These are phyloP conservation scores for Hypoxylon crocopeplum DNA, from an alignment of 495 filamentous ascomycete species.

Conservation along the genomic window DNA sequence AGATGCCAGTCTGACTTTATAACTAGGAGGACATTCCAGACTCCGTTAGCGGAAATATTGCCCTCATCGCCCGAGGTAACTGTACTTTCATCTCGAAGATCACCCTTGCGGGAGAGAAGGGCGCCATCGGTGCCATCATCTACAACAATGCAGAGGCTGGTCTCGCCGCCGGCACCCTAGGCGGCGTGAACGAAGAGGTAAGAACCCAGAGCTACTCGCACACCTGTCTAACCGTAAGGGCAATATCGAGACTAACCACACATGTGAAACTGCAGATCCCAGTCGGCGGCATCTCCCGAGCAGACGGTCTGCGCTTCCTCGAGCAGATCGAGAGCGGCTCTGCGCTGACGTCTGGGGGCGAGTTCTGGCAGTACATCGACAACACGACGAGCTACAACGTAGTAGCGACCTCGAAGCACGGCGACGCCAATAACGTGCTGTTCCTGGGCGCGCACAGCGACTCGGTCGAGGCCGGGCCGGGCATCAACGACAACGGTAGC, in stretches of 20 bases:
- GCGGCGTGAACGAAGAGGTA: conserved; percentile 52
- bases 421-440: conserved; percentile 69
- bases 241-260: conserved; percentile 4
- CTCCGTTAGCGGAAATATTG: conserved; percentile 61
- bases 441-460: conserved; percentile 72
- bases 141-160: conserved; percentile 69
- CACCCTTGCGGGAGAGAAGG: conserved; percentile 62
- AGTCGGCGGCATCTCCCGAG: conserved; percentile 59
- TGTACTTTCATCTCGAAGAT: conserved; percentile 70
- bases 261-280: conserved; percentile 53
- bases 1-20: background rate
- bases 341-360: conserved; percentile 26
- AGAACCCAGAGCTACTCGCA: background rate
- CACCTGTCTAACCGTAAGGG: no score
- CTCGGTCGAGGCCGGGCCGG: conserved; percentile 67
- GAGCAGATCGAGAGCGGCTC: conserved; percentile 46
- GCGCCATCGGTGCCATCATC: conserved; percentile 64
- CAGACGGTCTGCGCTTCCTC: conserved; percentile 58
- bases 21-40: conserved; percentile 61
- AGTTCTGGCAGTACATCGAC: conserved; percentile 38
- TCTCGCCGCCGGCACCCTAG: conserved; percentile 60
- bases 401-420: conserved; percentile 69
- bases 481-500: conserved; percentile 75
- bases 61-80: conserved; percentile 66
- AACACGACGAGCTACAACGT: conserved; percentile 65